Conservation (phyloP, 1,284 basidiomycete species). For the Ceratobasidium sp. region DNA sequence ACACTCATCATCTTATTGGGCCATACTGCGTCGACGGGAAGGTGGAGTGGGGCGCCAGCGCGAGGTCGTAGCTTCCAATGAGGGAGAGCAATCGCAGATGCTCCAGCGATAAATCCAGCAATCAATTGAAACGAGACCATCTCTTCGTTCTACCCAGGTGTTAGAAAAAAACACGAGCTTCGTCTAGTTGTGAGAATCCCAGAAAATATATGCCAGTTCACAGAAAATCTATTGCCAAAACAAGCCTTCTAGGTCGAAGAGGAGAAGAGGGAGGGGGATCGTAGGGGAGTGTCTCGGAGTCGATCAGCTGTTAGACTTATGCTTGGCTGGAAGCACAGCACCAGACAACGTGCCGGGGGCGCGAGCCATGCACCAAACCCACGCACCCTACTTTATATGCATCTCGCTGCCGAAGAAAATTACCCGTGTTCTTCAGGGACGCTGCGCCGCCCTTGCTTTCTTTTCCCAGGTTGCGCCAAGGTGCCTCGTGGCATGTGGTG, state of each 20-base stretch:
- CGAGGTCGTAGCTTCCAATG: not conserved
- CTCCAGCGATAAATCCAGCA: conserved; percentile 11
- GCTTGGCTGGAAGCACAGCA: not conserved
- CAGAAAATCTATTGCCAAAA: conserved; percentile 12
- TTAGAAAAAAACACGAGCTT: no score
- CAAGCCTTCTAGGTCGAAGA: not conserved
- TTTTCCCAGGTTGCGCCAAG: not conserved
- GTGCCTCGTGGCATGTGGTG: conserved; percentile 11
- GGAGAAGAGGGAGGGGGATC: not conserved
- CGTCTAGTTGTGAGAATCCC: no score
- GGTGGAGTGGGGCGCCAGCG: no score
- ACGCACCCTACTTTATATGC: not conserved
- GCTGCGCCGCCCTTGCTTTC: not conserved
- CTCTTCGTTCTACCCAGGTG: not conserved
- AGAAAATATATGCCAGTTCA: no score
- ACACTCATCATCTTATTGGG: not conserved
- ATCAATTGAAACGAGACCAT: conserved; percentile 27
- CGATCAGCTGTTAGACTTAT: conserved; percentile 5
- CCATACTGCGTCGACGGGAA: not conserved
- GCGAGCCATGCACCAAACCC: not conserved
- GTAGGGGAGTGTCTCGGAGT: no score
- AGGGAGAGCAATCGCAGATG: conserved; percentile 1
- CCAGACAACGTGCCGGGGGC: conserved; percentile 24
- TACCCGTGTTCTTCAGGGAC: not conserved
- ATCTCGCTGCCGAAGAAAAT: not conserved